Conservation (phyloP, 2,329 filamentous ascomycete genomes). For the Trichophyton simii region DNA sequence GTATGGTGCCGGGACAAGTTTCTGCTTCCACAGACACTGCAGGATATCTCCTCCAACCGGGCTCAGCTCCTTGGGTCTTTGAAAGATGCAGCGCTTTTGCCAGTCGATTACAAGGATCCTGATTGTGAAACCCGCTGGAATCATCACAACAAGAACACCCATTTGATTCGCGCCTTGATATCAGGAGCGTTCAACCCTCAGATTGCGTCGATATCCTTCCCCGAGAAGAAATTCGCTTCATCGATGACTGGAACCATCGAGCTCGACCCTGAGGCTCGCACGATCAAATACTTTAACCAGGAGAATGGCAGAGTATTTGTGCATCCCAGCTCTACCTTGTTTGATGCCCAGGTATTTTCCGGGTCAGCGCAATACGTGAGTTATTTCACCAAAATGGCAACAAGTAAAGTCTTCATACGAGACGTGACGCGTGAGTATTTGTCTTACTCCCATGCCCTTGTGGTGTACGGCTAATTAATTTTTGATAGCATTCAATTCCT, state of each 20-base stretch:
- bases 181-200: slow-evolving; percentile 71
- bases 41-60: slow-evolving; percentile 77
- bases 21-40: slow-evolving; percentile 67
- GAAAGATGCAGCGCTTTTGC: slow-evolving; percentile 70
- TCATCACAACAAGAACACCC: slow-evolving; percentile 25
- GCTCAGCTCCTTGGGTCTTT: slow-evolving; percentile 77
- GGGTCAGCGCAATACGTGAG: slow-evolving; percentile 65
- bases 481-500: slow-evolving; percentile 61
- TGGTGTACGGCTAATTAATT: slow-evolving; percentile 4
- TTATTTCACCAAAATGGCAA: slow-evolving; percentile 87
- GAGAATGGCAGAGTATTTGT: slow-evolving; percentile 82
- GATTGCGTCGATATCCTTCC: slow-evolving; percentile 81
- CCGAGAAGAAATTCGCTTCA: slow-evolving; percentile 86
- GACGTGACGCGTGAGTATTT: slow-evolving; percentile 67
- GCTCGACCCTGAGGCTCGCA: slow-evolving; percentile 79
- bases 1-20: slow-evolving; percentile 77
- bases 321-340: slow-evolving; percentile 77
- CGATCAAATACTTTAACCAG: slow-evolving; percentile 85
- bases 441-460: background rate
- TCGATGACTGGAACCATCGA: slow-evolving; percentile 82
- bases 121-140: slow-evolving; percentile 27
- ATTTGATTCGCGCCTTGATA: slow-evolving; percentile 55
- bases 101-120: slow-evolving; percentile 35
- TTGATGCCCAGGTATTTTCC: slow-evolving; percentile 67
- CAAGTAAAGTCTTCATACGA: slow-evolving; percentile 79